Evolutionary conservation across 768 basidiomycete species (phyloP), one percentile per base, ranked within the genome.

Genomic region (Collybia nuda): DNA sequence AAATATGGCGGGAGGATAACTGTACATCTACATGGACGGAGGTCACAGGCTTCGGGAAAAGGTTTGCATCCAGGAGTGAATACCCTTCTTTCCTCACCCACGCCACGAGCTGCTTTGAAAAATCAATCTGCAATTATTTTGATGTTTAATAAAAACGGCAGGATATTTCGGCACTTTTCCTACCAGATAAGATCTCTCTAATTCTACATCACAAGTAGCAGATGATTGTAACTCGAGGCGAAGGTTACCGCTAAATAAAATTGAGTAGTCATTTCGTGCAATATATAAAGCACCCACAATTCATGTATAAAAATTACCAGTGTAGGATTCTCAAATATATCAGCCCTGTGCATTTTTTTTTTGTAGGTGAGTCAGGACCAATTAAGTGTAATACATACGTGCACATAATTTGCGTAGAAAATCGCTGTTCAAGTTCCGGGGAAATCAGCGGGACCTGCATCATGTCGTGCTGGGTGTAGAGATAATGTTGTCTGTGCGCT

Each of bases 251-350:
- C 95, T 97, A 53, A 8, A 46, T 43, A 15, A 9, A 52, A 50
- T 18, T 24, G 15, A 39, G 29, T 6, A n/a, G 43, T 26, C 6
- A 47, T 3, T 26, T 18, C 40, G 38, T 35, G 40, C 11, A 23
- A 29, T 22, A 50, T 17, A 46, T 64, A 65, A 32, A 3, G 12
- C 32, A 32, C 32, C 32, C 9, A 96, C 96, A 98, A 93, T 73
- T 98, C 95, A 69, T 99, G 97, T 5, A 90, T 83, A 61, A 98
- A 91, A 37, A 98, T 69, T 23, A 98, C 81, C 21, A 98, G 61
- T 0, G 88, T 91, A 24, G 82, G 71, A 48, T 88, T 86, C 22
- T 85, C 78, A 60, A 90, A 86, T 26, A 98, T 73, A 65, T 95
- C 88, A 40, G 76, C 69, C 26, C 95, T 97, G 53, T 14, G 46